Conservation (phyloP, 805 yeast genomes). For the Torulaspora quercuum region DNA sequence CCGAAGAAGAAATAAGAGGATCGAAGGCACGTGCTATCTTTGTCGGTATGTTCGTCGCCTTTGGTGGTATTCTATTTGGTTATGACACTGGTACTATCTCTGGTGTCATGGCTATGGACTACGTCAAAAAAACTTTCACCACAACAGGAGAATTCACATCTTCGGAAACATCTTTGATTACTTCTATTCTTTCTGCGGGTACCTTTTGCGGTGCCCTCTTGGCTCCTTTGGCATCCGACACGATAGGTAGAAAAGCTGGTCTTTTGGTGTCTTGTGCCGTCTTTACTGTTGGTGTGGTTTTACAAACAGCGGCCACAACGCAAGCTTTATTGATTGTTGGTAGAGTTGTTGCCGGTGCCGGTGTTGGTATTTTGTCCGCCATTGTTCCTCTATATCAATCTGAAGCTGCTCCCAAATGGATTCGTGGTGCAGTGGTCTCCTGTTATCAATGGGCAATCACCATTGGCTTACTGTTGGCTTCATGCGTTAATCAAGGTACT, state of each 20-base stretch:
- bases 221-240: conserved; percentile 81
- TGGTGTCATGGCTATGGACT: conserved; percentile 82
- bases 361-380: conserved; percentile 72
- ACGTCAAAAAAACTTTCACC: conserved; percentile 73
- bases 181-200: conserved; percentile 90
- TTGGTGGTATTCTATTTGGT: conserved; percentile 76
- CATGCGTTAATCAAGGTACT: conserved; percentile 39
- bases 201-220: conserved; percentile 88
- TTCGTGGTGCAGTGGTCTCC: conserved; percentile 74
- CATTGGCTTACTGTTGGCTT: conserved; percentile 57
- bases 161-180: conserved; percentile 67
- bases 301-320: conserved; percentile 72
- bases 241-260: conserved; percentile 79
- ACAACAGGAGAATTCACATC: conserved; percentile 64
- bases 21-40: conserved; percentile 46
- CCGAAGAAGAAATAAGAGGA: conserved; percentile 48
- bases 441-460: conserved; percentile 73
- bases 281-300: conserved; percentile 77
- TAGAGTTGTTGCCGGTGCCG: conserved; percentile 65
- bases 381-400: conserved; percentile 74
- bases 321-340: conserved; percentile 72
- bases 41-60: conserved; percentile 53
- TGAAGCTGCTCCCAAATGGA: conserved; percentile 73
- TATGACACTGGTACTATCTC: conserved; percentile 81
- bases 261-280: conserved; percentile 76